Conservation (phyloP, 768 basidiomycete species). For the Collybiopsis luxurians region DNA sequence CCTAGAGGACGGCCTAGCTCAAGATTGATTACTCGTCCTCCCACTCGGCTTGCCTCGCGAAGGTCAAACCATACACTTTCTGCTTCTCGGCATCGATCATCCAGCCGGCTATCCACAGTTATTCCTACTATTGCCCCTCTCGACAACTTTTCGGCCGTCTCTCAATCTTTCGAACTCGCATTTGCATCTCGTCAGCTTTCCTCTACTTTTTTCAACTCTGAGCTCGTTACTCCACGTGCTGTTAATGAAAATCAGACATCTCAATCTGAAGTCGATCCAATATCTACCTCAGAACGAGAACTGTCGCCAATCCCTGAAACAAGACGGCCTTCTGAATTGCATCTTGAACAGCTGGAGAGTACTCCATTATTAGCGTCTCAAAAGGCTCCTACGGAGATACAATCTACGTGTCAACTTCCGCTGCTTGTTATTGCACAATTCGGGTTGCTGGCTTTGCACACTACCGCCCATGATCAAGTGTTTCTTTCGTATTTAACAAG, state of each 20-base stretch:
- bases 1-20: not conserved
- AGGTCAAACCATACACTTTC: not conserved
- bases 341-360: not conserved
- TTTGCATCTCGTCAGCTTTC: not conserved
- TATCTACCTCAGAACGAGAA: not conserved
- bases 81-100: not conserved
- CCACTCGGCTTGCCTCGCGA: not conserved
- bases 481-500: slow-evolving; percentile 91
- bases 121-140: not conserved
- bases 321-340: not conserved
- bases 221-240: not conserved
- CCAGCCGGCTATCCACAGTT: not conserved
- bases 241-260: not conserved
- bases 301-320: not conserved
- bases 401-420: slow-evolving; percentile 62
- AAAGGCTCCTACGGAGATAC: not conserved
- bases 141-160: not conserved
- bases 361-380: not conserved
- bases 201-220: not conserved
- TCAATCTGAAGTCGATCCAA: not conserved
- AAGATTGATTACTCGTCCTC: not conserved
- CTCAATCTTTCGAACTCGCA: not conserved
- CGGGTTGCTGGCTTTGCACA: slow-evolving; percentile 83
- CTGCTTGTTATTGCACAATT: slow-evolving; percentile 87
- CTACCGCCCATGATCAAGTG: slow-evolving; percentile 86